Conservation (phyloP, 805 yeast genomes). For the Barnettozyma pratensis region DNA sequence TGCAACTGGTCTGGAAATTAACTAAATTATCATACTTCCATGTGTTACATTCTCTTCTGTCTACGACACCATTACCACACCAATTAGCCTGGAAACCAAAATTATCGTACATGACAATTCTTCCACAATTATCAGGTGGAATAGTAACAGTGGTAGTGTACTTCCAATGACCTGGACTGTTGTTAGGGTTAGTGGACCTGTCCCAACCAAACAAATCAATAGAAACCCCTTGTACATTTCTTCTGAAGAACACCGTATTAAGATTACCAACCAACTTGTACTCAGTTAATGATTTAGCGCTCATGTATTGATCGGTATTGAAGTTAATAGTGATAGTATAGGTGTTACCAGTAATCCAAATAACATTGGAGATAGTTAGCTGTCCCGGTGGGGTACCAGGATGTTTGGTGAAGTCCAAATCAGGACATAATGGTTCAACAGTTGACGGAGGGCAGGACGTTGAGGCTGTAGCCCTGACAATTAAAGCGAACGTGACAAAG, state of each 20-base stretch:
- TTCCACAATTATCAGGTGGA: neutral
- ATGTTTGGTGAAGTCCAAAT: neutral
- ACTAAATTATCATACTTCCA: neutral
- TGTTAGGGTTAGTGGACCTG: neutral
- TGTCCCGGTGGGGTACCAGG: neutral
- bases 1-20: neutral
- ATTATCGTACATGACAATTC: neutral
- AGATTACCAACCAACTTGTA: neutral
- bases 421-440: neutral
- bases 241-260: neutral
- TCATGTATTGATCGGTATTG: neutral
- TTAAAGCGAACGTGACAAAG: too few species aligned
- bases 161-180: neutral
- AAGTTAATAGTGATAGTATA: slow-evolving; percentile 4
- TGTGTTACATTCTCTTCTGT: neutral
- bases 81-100: neutral
- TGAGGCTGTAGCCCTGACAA: too few species aligned
- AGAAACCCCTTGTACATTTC: neutral
- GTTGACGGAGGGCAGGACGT: neutral
- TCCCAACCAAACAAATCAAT: too few species aligned
- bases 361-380: neutral
- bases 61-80: neutral
- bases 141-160: neutral
- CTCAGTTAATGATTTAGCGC: neutral
- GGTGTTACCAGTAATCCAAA: neutral